Evolutionary conservation across 2,329 filamentous ascomycete species (phyloP).

Genomic region (Penicillium polonicum): DNA sequence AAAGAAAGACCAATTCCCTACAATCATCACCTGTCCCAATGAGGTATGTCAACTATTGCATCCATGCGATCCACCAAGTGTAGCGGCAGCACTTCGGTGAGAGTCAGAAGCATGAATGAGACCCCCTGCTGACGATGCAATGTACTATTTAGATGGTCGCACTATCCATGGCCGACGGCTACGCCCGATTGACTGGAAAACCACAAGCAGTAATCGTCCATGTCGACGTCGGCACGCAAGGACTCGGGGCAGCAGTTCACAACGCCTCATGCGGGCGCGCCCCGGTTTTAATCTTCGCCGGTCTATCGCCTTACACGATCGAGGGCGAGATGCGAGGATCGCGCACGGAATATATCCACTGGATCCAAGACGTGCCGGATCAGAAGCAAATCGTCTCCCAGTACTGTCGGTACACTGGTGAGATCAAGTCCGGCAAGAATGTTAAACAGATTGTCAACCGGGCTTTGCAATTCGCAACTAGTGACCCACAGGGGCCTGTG

Average conservation of each 20-base stretch:
- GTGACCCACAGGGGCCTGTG: slow-evolving; percentile 74
- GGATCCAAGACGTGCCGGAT: slow-evolving; percentile 81
- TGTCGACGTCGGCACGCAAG: slow-evolving; percentile 79
- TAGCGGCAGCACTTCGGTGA: slow-evolving; percentile 6
- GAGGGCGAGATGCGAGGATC: slow-evolving; percentile 75
- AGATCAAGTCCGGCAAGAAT: slow-evolving; percentile 81
- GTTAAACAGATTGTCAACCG: slow-evolving; percentile 88
- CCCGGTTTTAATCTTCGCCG: slow-evolving; percentile 75
- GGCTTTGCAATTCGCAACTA: slow-evolving; percentile 76
- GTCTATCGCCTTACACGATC: slow-evolving; percentile 71
- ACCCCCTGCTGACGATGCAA: background rate
- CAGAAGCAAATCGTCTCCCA: slow-evolving; percentile 78
- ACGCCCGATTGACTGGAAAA: slow-evolving; percentile 68
- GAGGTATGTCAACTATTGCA: slow-evolving; percentile 55
- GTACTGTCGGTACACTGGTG: slow-evolving; percentile 79
- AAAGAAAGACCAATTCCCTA: slow-evolving; percentile 63
- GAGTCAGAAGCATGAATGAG: slow-evolving; percentile 2
- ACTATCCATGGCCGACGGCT: slow-evolving; percentile 80
- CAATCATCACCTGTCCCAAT: slow-evolving; percentile 76
- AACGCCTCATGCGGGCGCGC: slow-evolving; percentile 73
- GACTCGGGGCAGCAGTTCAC: slow-evolving; percentile 73
- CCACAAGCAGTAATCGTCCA: slow-evolving; percentile 78
- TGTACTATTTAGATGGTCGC: slow-evolving; percentile 66
- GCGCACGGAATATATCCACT: slow-evolving; percentile 82
- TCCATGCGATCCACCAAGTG: background rate